Evolutionary conservation across 2,329 filamentous ascomycete species (phyloP).

Genomic region (Aspergillus arachidicola): DNA sequence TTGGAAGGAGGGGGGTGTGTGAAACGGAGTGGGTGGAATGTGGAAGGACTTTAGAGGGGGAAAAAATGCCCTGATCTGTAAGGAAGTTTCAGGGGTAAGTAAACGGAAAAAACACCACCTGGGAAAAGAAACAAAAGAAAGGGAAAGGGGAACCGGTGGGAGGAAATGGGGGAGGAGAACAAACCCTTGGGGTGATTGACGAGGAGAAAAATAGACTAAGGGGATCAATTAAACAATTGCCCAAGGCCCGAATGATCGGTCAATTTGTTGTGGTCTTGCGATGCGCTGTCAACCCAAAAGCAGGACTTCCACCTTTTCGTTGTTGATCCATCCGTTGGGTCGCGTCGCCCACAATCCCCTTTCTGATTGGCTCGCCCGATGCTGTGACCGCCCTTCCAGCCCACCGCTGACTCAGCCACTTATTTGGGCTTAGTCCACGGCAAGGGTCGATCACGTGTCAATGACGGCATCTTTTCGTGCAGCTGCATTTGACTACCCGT

Average conservation of each 20-base stretch:
- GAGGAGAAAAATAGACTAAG: constrained; percentile 10
- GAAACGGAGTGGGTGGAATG: constrained; percentile 19
- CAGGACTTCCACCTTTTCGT: constrained; percentile 21
- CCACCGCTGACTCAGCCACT: constrained; percentile 23
- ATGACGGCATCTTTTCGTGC: constrained; percentile 17
- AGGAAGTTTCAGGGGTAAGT: constrained; percentile 31
- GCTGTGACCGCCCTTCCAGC: constrained; percentile 24
- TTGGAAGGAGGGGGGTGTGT: constrained; percentile 20
- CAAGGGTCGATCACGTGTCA: constrained; percentile 15
- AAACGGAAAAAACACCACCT: constrained; percentile 29
- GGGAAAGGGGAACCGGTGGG: constrained; percentile 21
- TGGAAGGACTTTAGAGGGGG: constrained; percentile 28
- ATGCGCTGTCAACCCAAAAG: constrained; percentile 36
- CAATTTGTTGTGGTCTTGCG: constrained; percentile 53
- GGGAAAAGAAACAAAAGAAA: constrained; percentile 17
- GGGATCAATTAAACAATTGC: constrained; percentile 14
- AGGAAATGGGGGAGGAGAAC: constrained; percentile 11
- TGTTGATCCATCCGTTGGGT: constrained; percentile 42
- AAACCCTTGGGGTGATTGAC: constrained; percentile 18
- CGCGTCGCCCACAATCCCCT: constrained; percentile 28
- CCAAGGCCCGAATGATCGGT: constrained; percentile 33
- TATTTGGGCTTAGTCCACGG: constrained; percentile 5
- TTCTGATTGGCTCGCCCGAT: constrained; percentile 30
- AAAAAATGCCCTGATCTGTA: constrained; percentile 33
- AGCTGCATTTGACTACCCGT: background rate